Evolutionary conservation across 192 early-diverging fungal species (phyloP).

Genomic region (Entomortierella chlamydospora): DNA sequence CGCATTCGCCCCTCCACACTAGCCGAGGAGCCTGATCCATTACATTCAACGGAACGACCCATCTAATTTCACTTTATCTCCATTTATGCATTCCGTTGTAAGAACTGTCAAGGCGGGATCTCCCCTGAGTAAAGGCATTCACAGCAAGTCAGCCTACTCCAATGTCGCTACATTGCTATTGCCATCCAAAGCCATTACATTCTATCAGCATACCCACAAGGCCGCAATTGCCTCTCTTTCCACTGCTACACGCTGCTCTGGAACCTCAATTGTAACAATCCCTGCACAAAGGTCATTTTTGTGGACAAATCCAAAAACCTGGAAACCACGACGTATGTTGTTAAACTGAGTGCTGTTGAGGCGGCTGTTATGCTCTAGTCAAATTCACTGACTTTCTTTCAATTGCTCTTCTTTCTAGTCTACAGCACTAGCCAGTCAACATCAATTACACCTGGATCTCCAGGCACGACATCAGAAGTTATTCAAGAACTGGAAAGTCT

Average conservation of each 20-base stretch:
- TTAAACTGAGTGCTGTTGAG: too few species aligned
- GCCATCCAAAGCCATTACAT: conserved; percentile 15
- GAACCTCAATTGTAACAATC: not conserved
- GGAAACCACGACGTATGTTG: conserved; percentile 15
- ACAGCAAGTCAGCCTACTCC: not conserved
- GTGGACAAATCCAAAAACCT: not conserved
- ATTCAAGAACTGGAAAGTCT: conserved; percentile 34
- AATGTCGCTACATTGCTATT: conserved; percentile 7
- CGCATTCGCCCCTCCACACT: too few species aligned
- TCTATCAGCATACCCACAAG: not conserved
- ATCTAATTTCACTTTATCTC: too few species aligned
- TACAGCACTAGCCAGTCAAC: not conserved
- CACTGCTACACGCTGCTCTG: not conserved
- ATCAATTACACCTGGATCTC: not conserved
- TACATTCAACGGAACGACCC: not conserved
- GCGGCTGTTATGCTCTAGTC: too few species aligned
- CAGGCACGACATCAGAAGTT: conserved; percentile 3
- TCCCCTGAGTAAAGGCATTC: conserved; percentile 13
- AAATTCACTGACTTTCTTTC: too few species aligned
- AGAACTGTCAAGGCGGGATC: conserved; percentile 27
- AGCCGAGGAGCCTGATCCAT: not conserved
- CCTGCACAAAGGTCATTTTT: not conserved
- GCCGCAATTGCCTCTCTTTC: not conserved
- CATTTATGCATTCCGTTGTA: conserved; percentile 4
- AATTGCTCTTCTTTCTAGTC: not conserved